phyloP scores from a whole-genome alignment of 2,329 filamentous ascomycete species.

The Exophiala oligosperma region DNA sequence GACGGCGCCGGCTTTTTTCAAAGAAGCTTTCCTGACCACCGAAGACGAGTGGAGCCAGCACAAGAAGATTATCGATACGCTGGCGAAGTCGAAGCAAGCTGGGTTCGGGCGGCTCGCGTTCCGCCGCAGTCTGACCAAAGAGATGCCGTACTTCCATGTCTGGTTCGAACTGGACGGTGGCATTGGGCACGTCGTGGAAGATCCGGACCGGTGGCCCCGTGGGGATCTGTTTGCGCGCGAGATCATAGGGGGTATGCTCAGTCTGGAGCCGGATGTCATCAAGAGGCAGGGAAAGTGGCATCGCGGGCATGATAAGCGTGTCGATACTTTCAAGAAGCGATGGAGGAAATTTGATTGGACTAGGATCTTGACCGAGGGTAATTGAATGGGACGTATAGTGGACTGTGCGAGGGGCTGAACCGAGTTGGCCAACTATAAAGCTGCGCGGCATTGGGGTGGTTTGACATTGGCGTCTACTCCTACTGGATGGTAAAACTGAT shows the following conservation, averaged over 20 bases:
- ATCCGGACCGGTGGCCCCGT: constrained; percentile 78
- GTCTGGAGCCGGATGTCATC: constrained; percentile 75
- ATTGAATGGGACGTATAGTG: not conserved
- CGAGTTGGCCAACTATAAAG: too few relatives aligned
- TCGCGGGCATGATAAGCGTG: constrained; percentile 63
- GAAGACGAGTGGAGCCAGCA: constrained; percentile 97
- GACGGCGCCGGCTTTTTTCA: constrained; percentile 90
- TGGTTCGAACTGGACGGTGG: constrained; percentile 95
- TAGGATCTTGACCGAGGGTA: constrained; percentile 56
- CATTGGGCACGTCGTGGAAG: constrained; percentile 88
- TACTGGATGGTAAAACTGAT: too few relatives aligned
- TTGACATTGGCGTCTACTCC: too few relatives aligned
- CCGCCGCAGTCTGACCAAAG: constrained; percentile 77
- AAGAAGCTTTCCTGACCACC: constrained; percentile 82
- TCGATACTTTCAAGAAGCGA: constrained; percentile 75
- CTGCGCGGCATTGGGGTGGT: too few relatives aligned
- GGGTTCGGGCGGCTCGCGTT: constrained; percentile 76
- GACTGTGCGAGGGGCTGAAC: too few relatives aligned
- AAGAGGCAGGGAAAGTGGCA: constrained; percentile 89
- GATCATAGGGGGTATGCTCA: constrained; percentile 88
- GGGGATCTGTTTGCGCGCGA: constrained; percentile 93
- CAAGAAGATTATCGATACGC: constrained; percentile 88
- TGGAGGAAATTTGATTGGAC: constrained; percentile 97
- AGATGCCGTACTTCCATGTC: constrained; percentile 98
- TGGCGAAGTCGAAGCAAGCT: constrained; percentile 57